Percentiles rank a stretch among this genome's conserved stretches.
phyloP scores from a whole-genome alignment of 345 rosid species.

The Acer yangbiense region DNA sequence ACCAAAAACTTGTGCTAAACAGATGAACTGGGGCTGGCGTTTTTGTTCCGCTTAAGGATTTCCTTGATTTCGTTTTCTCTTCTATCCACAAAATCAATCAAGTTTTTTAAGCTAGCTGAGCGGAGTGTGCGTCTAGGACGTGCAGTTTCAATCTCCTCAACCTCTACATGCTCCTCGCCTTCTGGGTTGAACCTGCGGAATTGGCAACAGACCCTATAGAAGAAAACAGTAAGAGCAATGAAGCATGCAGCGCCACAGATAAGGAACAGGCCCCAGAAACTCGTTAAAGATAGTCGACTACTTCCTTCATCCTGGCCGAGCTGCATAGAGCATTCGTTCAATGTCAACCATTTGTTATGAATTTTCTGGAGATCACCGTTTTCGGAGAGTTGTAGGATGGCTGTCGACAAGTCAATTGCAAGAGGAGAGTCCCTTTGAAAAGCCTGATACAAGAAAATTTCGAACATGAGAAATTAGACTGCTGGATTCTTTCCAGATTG shows the following conservation, averaged over 20 bases:
- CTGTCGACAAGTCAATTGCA: conserved; percentile 85
- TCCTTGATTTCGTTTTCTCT: conserved; percentile 58
- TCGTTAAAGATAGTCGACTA: conserved; percentile 53
- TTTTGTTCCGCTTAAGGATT: conserved; percentile 52
- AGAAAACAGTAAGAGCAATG: conserved; percentile 55
- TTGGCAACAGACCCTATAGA: conserved; percentile 54
- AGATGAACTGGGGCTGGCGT: conserved; percentile 34
- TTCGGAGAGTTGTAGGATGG: conserved; percentile 85
- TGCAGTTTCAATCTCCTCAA: conserved; percentile 51
- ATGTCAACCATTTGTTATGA: conserved; percentile 76
- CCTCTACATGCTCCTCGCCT: conserved; percentile 26
- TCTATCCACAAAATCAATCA: conserved; percentile 60
- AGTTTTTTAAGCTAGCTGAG: conserved; percentile 50
- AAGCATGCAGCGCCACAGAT: conserved; percentile 70
- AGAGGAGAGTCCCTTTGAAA: conserved; percentile 94
- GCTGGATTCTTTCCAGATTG: neutral
- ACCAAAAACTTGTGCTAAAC: conserved; percentile 15
- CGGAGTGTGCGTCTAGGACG: conserved; percentile 39
- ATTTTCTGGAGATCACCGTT: conserved; percentile 79
- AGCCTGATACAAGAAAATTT: conserved; percentile 55
- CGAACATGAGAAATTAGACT: neutral
- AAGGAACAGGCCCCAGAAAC: conserved; percentile 94
- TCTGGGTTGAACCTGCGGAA: conserved; percentile 57
- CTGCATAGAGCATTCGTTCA: conserved; percentile 46
- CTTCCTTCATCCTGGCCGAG: conserved; percentile 30